phyloP scores from a whole-genome alignment of 2,329 filamentous ascomycete genomes.

The Sporothrix protearum region DNA sequence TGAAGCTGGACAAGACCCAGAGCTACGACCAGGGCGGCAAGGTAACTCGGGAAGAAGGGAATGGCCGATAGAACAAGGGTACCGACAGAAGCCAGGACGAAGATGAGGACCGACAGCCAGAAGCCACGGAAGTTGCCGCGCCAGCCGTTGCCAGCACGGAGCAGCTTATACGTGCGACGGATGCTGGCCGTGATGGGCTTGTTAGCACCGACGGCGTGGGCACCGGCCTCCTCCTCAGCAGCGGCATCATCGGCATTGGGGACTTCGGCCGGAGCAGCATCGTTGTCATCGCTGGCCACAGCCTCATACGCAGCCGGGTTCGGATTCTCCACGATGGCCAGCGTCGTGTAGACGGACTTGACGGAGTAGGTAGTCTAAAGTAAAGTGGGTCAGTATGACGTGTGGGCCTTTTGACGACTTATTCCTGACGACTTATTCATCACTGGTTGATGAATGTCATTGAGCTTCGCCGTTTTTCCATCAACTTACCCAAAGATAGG shows the following conservation, averaged over 20 bases:
- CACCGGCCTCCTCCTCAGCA: constrained; percentile 37
- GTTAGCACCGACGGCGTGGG: constrained; percentile 37
- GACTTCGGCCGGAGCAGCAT: constrained; percentile 12
- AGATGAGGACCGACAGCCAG: constrained; percentile 45
- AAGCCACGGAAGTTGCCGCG: constrained; percentile 68
- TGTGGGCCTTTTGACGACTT: constrained; percentile 22
- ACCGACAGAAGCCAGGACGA: constrained; percentile 36
- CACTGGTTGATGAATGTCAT: neutral
- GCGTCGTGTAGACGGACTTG: constrained; percentile 48
- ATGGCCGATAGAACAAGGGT: constrained; percentile 44
- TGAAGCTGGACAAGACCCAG: constrained; percentile 64
- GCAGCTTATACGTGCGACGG: constrained; percentile 49
- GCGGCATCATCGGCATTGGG: constrained; percentile 31
- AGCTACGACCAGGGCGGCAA: constrained; percentile 51
- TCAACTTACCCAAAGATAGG: constrained; percentile 41
- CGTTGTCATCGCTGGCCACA: constrained; percentile 41
- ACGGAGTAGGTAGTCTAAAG: constrained; percentile 50
- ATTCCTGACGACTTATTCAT: neutral
- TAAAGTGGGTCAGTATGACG: constrained; percentile 15
- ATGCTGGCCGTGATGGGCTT: constrained; percentile 50
- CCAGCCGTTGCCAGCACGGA: constrained; percentile 62
- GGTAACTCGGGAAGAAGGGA: constrained; percentile 37
- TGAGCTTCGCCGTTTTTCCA: neutral
- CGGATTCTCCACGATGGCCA: constrained; percentile 58
- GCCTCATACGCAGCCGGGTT: constrained; percentile 54